Percentiles rank a stretch among this genome's conserved stretches.
These are phyloP conservation scores for Termitomyces bulborhizus DNA, from an alignment of 768 basidiomycete genomes.

Conservation along the genomic window DNA sequence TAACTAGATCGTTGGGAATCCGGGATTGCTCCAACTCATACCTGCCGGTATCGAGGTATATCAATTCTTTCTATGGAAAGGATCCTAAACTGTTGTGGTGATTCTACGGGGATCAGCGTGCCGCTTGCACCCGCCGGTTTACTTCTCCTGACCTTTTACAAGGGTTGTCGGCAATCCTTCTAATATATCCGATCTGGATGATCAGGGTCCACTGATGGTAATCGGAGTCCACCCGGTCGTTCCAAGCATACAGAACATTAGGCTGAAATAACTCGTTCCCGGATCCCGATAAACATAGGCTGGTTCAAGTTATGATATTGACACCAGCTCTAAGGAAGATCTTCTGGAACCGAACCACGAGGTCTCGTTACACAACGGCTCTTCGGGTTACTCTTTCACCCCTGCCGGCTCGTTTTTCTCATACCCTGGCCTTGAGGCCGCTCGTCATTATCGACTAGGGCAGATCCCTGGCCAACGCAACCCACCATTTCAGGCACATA, in stretches of 20 bases:
- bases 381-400: constrained; percentile 5
- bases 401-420: constrained; percentile 6
- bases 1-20: background rate
- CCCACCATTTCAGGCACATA: constrained; percentile 15
- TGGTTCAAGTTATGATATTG: background rate
- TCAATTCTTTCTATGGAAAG: background rate
- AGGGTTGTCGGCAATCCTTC: background rate
- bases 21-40: background rate
- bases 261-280: background rate
- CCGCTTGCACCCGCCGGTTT: too few relatives aligned
- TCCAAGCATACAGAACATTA: background rate
- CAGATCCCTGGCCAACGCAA: constrained; percentile 3
- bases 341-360: constrained; percentile 10
- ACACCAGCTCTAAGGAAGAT: background rate
- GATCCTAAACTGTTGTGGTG: background rate
- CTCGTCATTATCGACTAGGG: constrained; percentile 10
- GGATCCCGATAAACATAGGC: background rate
- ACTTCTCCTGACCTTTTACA: background rate
- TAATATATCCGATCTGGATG: background rate
- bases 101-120: background rate
- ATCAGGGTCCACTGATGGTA: background rate
- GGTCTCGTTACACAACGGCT: constrained; percentile 2
- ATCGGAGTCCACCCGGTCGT: background rate
- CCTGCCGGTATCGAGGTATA: background rate
- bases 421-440: constrained; percentile 15